Base-by-base conservation (phyloP, 1,284 basidiomycete species). In the Cutaneotrichosporon sp. region DNA sequence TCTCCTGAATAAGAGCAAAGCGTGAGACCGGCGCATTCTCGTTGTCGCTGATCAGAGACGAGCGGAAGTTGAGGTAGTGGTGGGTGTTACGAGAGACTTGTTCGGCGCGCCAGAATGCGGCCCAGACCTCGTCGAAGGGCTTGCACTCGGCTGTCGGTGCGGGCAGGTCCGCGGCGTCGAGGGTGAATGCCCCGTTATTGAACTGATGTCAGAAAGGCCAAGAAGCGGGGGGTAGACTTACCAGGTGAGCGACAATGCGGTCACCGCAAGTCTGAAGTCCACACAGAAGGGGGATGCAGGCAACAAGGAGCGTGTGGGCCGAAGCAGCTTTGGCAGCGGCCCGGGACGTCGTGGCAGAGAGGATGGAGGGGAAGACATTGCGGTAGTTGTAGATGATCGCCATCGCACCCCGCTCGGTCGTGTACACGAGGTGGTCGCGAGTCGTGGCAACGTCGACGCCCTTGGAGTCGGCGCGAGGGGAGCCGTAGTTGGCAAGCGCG, bases 331-430 rank as follows among this genome's bases (percentile, higher is more conserved):
- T 34, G 12, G 3, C 3, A 3, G n/a, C 8, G 7, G 9, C 33
- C 29, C n/a, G 17, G 8, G 16, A 5, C 4, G 12, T 3, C 17
- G 20, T 16, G 17, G 12, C 34, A 12, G 20, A 44, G 4, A 3
- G 3, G n/a, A n/a, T n/a, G n/a, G n/a, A 2, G 9, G 31, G 3
- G 4, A 71, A 45, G 0, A 63, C 55, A 3, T 37, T n/a, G 10
- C 46, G 22, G 42, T 71, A 71, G 38, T 66, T 46, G 7, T 62
- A 48, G 1, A 68, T 32, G 10, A 68, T 51, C 14, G 63, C 35
- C 4, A 68, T 17, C 2, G 51, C 38, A 6, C 63, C 64, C 3
- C 46, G 12, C 4, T 22, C 19, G 3, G 61, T 54, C 4, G 60
- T 51, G 33, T 57, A 62, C 19, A 67, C 54, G 3, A 71, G 50